phyloP scores from a whole-genome alignment of 2,329 filamentous ascomycete species.

The Zopfia rhizophila region DNA sequence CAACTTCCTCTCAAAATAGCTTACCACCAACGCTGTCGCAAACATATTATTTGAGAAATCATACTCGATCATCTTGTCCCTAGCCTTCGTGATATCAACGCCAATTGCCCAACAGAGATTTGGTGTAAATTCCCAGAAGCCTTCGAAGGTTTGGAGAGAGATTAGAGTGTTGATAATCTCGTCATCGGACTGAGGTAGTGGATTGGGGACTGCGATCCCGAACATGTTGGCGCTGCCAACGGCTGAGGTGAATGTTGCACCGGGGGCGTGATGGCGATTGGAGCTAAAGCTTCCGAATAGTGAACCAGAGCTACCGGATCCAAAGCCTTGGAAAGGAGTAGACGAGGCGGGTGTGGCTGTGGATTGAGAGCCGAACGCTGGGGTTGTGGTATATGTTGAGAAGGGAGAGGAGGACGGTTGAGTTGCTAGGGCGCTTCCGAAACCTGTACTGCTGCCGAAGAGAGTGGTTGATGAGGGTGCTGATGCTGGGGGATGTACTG shows the following conservation, averaged over 20 bases:
- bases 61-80: conserved; percentile 18
- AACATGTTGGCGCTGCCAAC: background rate
- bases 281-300: too few species aligned
- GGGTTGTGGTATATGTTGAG: too few species aligned
- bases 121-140: conserved; percentile 59
- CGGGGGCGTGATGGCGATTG: too few species aligned
- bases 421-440: too few species aligned
- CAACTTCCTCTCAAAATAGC: conserved; percentile 61
- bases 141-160: conserved; percentile 65
- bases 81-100: conserved; percentile 15
- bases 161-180: conserved; percentile 59
- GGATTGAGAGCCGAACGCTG: too few species aligned
- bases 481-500: too few species aligned
- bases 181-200: conserved; percentile 26
- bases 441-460: too few species aligned
- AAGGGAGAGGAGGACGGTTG: too few species aligned
- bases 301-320: too few species aligned
- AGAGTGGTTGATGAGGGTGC: too few species aligned
- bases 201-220: conserved; percentile 5
- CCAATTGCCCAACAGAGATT: conserved; percentile 34
- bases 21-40: conserved; percentile 58
- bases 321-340: too few species aligned
- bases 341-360: too few species aligned
- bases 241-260: background rate
- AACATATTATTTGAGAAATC: conserved; percentile 28